These are phyloP conservation scores for Phaeotremella fagi DNA, from an alignment of 768 basidiomycete species.

Conservation along the genomic window DNA sequence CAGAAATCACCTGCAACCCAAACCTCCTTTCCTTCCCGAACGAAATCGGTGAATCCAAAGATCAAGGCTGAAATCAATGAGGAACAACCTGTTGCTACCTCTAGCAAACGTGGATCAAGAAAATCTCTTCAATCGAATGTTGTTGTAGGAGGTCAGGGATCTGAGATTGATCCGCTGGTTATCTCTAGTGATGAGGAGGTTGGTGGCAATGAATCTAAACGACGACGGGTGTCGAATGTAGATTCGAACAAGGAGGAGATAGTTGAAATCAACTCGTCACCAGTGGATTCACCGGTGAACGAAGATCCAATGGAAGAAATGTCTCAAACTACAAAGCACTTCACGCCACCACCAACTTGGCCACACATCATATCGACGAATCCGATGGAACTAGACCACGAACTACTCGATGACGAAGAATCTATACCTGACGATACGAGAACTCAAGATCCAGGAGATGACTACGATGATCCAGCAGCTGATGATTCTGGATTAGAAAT, in stretches of 20 bases:
- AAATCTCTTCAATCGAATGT: not conserved
- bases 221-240: not conserved
- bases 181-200: slow-evolving; percentile 44
- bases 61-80: too few species aligned
- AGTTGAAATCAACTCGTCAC: not conserved
- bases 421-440: slow-evolving; percentile 1
- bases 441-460: slow-evolving; percentile 9
- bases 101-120: slow-evolving; percentile 16
- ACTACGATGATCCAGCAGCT: slow-evolving; percentile 10
- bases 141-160: slow-evolving; percentile 17
- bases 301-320: not conserved
- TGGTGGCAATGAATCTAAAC: not conserved
- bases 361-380: slow-evolving; percentile 38
- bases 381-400: not conserved
- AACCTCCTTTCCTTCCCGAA: too few species aligned
- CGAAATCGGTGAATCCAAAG: not conserved
- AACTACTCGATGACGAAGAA: slow-evolving; percentile 2
- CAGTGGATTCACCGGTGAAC: slow-evolving; percentile 5
- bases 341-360: slow-evolving; percentile 32
- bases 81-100: too few species aligned
- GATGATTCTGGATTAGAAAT: slow-evolving; percentile 21
- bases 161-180: slow-evolving; percentile 36
- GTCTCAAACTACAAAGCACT: slow-evolving; percentile 9
- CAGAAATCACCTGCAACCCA: slow-evolving; percentile 16
- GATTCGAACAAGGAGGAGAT: slow-evolving; percentile 2